Conservation (phyloP, 139 green algal species). For the Chlorella vulgaris region DNA sequence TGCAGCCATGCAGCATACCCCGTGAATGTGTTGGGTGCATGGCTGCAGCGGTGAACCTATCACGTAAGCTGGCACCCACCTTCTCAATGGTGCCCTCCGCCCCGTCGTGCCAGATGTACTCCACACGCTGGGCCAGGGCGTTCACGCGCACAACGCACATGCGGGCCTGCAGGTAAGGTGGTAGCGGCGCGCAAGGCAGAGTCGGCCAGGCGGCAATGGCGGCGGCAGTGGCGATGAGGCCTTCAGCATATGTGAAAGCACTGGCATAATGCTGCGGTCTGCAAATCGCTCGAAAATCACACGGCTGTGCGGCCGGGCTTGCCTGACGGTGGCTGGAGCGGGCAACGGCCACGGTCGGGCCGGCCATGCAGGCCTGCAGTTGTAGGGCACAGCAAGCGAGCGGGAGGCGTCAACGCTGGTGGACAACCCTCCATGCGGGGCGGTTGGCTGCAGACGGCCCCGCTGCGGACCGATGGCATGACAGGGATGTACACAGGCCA, state of each 20-base stretch:
- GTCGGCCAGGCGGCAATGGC: background rate
- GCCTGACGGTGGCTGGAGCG: background rate
- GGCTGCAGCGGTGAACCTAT: background rate
- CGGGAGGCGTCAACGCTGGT: background rate
- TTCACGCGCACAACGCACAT: constrained; percentile 46
- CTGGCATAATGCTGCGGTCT: no score
- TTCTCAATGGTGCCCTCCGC: constrained; percentile 55
- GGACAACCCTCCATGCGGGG: background rate
- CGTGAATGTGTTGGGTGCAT: background rate
- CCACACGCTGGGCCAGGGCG: constrained; percentile 59
- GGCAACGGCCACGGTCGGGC: background rate
- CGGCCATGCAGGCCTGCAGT: constrained; percentile 27
- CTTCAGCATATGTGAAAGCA: background rate
- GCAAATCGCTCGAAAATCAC: background rate
- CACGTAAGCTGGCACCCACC: background rate
- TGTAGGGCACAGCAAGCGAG: background rate
- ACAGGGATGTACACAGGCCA: no score
- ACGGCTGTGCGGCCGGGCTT: background rate
- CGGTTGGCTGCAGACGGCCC: background rate
- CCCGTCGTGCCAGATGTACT: constrained; percentile 86
- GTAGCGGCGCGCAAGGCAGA: background rate
- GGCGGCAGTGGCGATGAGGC: background rate
- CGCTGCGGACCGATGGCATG: background rate
- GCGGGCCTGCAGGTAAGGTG: constrained; percentile 35
- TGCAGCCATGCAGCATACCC: no score